phyloP scores from a whole-genome alignment of 768 basidiomycete species.

The Auricularia sp. region DNA sequence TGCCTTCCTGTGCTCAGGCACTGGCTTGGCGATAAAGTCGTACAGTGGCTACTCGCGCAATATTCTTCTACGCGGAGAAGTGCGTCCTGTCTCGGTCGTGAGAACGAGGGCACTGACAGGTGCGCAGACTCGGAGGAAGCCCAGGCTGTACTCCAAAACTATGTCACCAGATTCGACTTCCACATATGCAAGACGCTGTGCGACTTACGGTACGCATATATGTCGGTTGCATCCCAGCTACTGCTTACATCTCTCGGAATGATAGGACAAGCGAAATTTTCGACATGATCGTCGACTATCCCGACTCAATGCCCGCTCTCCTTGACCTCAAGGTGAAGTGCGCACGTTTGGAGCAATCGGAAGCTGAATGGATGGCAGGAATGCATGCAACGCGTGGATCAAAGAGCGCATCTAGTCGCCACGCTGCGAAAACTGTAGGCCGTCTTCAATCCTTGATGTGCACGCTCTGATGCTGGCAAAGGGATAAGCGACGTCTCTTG shows the following conservation, averaged over 20 bases:
- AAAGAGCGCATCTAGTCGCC: constrained; percentile 64
- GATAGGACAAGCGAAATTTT: constrained; percentile 70
- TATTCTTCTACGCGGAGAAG: constrained; percentile 59
- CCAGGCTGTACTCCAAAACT: constrained; percentile 59
- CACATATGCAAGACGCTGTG: constrained; percentile 87
- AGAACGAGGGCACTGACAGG: constrained; percentile 7
- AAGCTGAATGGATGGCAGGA: constrained; percentile 34
- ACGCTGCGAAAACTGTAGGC: constrained; percentile 72
- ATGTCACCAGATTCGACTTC: constrained; percentile 80
- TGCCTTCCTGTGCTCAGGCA: constrained; percentile 50
- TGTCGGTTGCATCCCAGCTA: background rate
- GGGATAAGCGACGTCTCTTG: constrained; percentile 77
- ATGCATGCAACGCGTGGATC: constrained; percentile 71
- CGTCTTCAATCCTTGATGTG: background rate
- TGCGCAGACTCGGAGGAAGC: constrained; percentile 52
- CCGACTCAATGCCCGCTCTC: constrained; percentile 76
- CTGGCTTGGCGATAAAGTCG: constrained; percentile 75
- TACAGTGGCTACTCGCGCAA: constrained; percentile 77
- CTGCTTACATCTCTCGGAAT: background rate
- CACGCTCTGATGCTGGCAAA: constrained; percentile 22
- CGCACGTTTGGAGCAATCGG: too few species aligned
- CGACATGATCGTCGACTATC: constrained; percentile 91
- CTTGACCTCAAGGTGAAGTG: constrained; percentile 67
- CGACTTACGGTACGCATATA: constrained; percentile 58
- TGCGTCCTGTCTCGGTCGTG: constrained; percentile 21